A percentile compares a stretch with the other conserved stretches of the same genome.
phyloP scores from a whole-genome alignment of 129 eudicot genomes.

The Solidago caesia region DNA sequence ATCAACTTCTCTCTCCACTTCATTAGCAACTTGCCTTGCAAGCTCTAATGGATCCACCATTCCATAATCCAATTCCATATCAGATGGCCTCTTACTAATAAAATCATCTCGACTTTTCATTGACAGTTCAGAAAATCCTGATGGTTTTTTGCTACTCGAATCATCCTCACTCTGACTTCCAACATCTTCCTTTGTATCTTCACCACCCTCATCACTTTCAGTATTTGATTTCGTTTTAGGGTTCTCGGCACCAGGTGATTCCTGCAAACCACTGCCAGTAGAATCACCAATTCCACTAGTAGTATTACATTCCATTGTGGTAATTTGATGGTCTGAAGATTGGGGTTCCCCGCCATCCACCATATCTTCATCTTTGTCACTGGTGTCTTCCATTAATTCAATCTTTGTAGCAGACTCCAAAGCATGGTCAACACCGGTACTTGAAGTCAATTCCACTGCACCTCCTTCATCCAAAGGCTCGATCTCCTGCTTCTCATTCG shows the following conservation, averaged over 20 bases:
- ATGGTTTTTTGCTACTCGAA: slow-evolving; percentile 28
- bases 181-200: slow-evolving; percentile 26
- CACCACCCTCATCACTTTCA: slow-evolving; percentile 33
- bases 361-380: slow-evolving; percentile 35
- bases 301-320: slow-evolving; percentile 4
- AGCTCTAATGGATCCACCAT: slow-evolving; percentile 78
- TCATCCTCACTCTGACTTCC: slow-evolving; percentile 35
- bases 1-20: slow-evolving; percentile 75
- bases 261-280: slow-evolving; percentile 18
- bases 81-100: slow-evolving; percentile 43
- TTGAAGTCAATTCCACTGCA: slow-evolving; percentile 12
- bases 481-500: slow-evolving; percentile 36
- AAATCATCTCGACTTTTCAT: slow-evolving; percentile 29
- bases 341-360: slow-evolving; percentile 32
- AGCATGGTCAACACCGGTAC: slow-evolving; percentile 35
- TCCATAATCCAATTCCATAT: slow-evolving; percentile 61
- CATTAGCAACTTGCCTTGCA: slow-evolving; percentile 81
- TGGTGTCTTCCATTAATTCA: slow-evolving; percentile 28
- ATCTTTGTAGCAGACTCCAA: slow-evolving; percentile 27
- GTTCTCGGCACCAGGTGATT: slow-evolving; percentile 30
- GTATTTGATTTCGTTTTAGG: slow-evolving; percentile 31
- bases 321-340: slow-evolving; percentile 24
- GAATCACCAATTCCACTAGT: slow-evolving; percentile 17
- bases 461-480: slow-evolving; percentile 17
- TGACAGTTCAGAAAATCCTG: slow-evolving; percentile 28